phyloP scores from a whole-genome alignment of 805 yeast species.

The Pichia eremophila region DNA sequence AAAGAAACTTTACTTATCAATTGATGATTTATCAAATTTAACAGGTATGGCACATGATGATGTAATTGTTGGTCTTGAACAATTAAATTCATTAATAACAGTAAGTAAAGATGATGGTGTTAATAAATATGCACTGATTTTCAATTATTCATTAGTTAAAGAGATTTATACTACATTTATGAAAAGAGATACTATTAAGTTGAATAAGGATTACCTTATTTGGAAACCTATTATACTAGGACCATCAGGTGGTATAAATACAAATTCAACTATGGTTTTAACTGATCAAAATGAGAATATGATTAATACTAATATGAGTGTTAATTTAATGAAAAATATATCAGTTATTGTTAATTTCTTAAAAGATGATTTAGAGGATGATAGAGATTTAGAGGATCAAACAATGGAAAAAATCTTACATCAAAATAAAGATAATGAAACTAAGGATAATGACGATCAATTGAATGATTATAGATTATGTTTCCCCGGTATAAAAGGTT shows the following conservation, averaged over 20 bases:
- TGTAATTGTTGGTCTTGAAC: conserved; percentile 79
- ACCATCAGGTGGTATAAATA: conserved; percentile 77
- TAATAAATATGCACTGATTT: conserved; percentile 41
- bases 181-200: conserved; percentile 37
- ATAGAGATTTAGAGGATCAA: conserved; percentile 49
- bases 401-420: conserved; percentile 36
- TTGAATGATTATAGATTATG: conserved; percentile 7
- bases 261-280: conserved; percentile 37
- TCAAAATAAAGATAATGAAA: conserved; percentile 8
- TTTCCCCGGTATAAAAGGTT: conserved; percentile 18
- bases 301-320: conserved; percentile 14
- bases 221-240: conserved; percentile 86
- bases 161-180: conserved; percentile 41
- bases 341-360: conserved; percentile 50
- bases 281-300: conserved; percentile 12
- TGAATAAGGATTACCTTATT: conserved; percentile 46
- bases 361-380: conserved; percentile 60
- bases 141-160: conserved; percentile 38
- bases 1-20: conserved; percentile 29
- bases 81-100: conserved; percentile 46
- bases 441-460: not conserved
- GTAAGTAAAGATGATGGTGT: conserved; percentile 30
- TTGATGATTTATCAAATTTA: conserved; percentile 51
- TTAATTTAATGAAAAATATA: conserved; percentile 37
- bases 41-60: conserved; percentile 88